Evolutionary conservation across 108 stramenopile species (phyloP).

Genomic region (Asterionellopsis glacialis): DNA sequence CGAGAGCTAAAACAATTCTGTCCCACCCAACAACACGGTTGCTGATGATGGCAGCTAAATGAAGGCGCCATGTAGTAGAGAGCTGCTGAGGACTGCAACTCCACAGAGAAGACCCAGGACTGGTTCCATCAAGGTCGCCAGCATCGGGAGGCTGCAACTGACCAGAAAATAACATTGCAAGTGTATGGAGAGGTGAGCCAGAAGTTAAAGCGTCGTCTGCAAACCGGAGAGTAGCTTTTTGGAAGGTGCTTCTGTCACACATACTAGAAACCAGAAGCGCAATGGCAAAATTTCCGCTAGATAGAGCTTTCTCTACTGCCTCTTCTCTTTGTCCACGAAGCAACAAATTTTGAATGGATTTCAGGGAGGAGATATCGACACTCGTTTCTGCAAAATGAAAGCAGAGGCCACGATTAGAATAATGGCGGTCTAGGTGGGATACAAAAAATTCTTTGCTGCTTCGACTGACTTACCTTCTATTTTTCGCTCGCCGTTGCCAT

Average conservation of each 20-base stretch:
- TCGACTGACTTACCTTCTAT: slow-evolving; percentile 19
- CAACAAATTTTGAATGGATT: slow-evolving; percentile 45
- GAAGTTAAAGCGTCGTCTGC: slow-evolving; percentile 37
- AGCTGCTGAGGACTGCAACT: slow-evolving; percentile 34
- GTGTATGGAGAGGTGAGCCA: slow-evolving; percentile 76
- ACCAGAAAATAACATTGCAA: slow-evolving; percentile 59
- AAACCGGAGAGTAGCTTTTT: slow-evolving; percentile 48
- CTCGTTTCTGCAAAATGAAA: not conserved
- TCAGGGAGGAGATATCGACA: slow-evolving; percentile 9
- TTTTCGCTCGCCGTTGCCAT: not conserved
- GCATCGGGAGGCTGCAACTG: slow-evolving; percentile 33
- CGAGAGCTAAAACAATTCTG: slow-evolving; percentile 62
- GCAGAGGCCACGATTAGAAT: not conserved
- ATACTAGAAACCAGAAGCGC: slow-evolving; percentile 73
- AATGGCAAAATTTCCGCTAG: slow-evolving; percentile 53
- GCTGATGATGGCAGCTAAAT: slow-evolving; percentile 72
- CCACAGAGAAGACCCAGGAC: slow-evolving; percentile 31
- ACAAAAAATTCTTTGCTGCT: not conserved
- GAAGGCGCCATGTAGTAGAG: slow-evolving; percentile 47
- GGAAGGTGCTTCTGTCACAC: slow-evolving; percentile 60
- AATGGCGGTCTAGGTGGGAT: too few relatives aligned
- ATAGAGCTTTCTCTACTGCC: slow-evolving; percentile 64
- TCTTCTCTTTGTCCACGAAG: slow-evolving; percentile 61
- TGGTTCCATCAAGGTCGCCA: slow-evolving; percentile 16
- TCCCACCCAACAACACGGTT: slow-evolving; percentile 81